phyloP scores from a whole-genome alignment of 2,329 filamentous ascomycete species.

The Penicillium palitans region DNA sequence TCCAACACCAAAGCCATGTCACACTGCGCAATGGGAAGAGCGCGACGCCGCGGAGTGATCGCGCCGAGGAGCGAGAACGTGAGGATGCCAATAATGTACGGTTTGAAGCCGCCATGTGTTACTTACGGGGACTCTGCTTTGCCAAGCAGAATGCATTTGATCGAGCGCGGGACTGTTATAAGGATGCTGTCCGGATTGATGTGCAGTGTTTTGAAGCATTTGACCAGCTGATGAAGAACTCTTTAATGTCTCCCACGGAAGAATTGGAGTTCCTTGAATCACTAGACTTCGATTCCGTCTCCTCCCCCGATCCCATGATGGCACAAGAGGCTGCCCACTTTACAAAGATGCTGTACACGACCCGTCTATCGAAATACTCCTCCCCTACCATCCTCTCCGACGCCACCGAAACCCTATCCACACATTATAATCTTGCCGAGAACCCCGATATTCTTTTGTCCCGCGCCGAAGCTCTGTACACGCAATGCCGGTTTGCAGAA shows the following conservation, averaged over 20 bases:
- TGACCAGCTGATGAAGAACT: conserved; percentile 96
- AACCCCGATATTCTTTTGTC: conserved; percentile 92
- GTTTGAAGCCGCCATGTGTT: conserved; percentile 97
- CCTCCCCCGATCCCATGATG: conserved; percentile 63
- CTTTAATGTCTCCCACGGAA: conserved; percentile 82
- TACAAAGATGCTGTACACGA: conserved; percentile 94
- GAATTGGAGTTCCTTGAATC: conserved; percentile 87
- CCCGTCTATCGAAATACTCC: conserved; percentile 90
- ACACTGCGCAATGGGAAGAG: conserved; percentile 50
- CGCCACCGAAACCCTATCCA: conserved; percentile 86
- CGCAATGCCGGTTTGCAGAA: conserved; percentile 88
- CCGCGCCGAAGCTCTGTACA: conserved; percentile 87
- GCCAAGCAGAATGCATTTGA: conserved; percentile 98
- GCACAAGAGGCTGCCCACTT: conserved; percentile 90
- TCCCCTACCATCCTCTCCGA: conserved; percentile 79
- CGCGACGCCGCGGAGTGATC: conserved; percentile 52
- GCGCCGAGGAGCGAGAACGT: conserved; percentile 61
- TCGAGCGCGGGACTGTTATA: conserved; percentile 96
- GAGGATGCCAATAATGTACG: conserved; percentile 75
- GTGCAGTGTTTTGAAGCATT: conserved; percentile 98
- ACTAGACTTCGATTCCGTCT: conserved; percentile 84
- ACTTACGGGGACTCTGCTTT: conserved; percentile 87
- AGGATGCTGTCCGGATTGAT: conserved; percentile 93
- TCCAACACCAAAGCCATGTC: conserved; percentile 62
- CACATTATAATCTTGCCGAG: conserved; percentile 81